Conservation (phyloP, 768 basidiomycete species). For the Pulveroboletus sp. region DNA sequence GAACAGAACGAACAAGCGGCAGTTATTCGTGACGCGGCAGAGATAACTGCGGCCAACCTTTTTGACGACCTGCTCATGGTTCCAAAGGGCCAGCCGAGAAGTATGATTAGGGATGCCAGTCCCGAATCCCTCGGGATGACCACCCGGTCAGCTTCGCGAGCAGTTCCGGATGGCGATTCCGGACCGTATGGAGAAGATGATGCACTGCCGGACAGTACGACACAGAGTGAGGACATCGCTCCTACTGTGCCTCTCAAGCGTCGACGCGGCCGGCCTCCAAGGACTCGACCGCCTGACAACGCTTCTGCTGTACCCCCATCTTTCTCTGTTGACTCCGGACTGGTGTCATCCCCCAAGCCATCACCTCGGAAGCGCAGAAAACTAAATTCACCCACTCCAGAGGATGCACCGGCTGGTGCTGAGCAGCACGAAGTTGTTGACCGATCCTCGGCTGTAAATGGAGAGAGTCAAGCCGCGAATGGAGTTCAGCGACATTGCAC, state of each 20-base stretch:
- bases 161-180: constrained; percentile 10
- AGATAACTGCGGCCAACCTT: constrained; percentile 28
- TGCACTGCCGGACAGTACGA: constrained; percentile 4
- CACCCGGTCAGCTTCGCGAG: constrained; percentile 20
- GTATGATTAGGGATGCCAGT: constrained; percentile 11
- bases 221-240: constrained; percentile 5
- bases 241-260: constrained; percentile 26
- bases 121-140: constrained; percentile 17
- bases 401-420: constrained; percentile 12
- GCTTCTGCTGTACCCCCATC: neutral
- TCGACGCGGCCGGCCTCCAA: constrained; percentile 31
- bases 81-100: constrained; percentile 20
- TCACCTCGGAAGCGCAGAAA: constrained; percentile 45
- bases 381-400: constrained; percentile 34
- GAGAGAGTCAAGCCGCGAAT: constrained; percentile 14
- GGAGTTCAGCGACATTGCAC: constrained; percentile 9
- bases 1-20: constrained; percentile 15
- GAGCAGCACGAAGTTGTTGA: constrained; percentile 8
- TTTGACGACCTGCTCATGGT: constrained; percentile 28
- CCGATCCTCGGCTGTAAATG: constrained; percentile 11
- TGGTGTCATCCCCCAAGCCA: constrained; percentile 15
- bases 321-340: constrained; percentile 5
- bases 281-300: constrained; percentile 19
- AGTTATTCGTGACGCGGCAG: constrained; percentile 3
- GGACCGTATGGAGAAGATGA: constrained; percentile 7